These are phyloP conservation scores for Lenwebbia sp. DNA, from an alignment of 345 rosid genomes.

Conservation along the genomic window DNA sequence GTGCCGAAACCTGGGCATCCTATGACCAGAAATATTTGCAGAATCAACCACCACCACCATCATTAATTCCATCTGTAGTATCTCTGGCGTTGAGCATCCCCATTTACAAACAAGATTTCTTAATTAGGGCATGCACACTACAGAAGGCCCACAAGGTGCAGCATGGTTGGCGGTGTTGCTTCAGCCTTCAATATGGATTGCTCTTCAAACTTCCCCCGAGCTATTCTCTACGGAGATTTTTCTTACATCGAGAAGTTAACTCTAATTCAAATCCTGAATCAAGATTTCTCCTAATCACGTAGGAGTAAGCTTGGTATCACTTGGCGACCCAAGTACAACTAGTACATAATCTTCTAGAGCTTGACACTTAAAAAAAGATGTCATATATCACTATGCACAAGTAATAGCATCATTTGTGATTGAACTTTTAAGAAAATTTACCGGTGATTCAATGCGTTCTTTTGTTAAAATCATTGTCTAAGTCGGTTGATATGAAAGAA, in stretches of 20 bases:
- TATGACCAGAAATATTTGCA: conserved; percentile 55
- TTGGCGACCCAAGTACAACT: neutral
- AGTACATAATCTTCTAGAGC: neutral
- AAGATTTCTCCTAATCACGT: neutral
- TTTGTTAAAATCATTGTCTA: neutral
- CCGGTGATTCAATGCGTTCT: neutral
- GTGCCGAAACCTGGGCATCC: conserved; percentile 45
- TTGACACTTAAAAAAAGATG: neutral
- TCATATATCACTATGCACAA: no score
- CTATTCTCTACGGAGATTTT: neutral
- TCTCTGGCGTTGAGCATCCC: conserved; percentile 23
- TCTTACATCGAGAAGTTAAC: neutral
- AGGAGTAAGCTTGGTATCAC: neutral
- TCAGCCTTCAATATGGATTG: neutral
- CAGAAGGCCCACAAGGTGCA: neutral
- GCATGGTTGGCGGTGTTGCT: neutral
- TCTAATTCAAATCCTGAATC: neutral
- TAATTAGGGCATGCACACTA: neutral
- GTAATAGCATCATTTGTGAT: no score
- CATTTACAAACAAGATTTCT: neutral
- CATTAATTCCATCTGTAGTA: conserved; percentile 33
- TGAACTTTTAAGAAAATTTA: neutral
- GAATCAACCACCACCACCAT: conserved; percentile 86
- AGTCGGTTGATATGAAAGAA: neutral
- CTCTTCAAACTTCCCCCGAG: neutral